Conservation (phyloP, 805 yeast genomes). For the Yarrowia sp. region DNA sequence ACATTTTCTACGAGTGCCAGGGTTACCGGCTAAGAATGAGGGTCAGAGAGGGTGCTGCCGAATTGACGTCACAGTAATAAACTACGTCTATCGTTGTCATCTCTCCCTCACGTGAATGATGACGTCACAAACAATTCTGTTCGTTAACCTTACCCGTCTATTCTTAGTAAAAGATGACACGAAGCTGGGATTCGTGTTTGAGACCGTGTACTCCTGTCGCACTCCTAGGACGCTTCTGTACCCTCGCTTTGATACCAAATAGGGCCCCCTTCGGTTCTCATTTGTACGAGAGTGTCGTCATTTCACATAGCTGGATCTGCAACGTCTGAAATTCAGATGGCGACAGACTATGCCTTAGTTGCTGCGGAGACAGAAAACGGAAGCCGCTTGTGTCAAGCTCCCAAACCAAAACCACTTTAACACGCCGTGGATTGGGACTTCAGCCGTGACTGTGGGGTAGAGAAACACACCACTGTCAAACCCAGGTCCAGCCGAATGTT, state of each 20-base stretch:
- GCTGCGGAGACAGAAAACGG: constrained; percentile 26
- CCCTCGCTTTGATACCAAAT: neutral
- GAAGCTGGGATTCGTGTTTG: constrained; percentile 1
- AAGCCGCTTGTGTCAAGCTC: constrained; percentile 9
- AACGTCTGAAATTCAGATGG: neutral
- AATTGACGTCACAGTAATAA: constrained; percentile 5
- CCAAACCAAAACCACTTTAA: neutral
- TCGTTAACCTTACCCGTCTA: neutral
- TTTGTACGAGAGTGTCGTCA: constrained; percentile 7
- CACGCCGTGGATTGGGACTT: constrained; percentile 19
- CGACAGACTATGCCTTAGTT: neutral
- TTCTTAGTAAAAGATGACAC: constrained; percentile 1
- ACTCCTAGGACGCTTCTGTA: constrained; percentile 1
- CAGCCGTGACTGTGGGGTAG: constrained; percentile 25
- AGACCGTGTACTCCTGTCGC: neutral
- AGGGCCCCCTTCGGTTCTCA: no score
- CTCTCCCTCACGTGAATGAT: neutral
- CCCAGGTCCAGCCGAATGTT: neutral
- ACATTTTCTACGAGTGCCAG: neutral
- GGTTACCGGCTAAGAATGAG: neutral
- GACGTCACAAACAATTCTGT: neutral
- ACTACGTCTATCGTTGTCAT: neutral
- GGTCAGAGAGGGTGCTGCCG: neutral
- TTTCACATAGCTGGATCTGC: constrained; percentile 26
- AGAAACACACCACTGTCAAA: neutral